Percentiles rank a stretch among this genome's conserved stretches.
Evolutionary conservation across 2,329 filamentous ascomycete species (phyloP).

Genomic region (Keithomyces neogunnii): DNA sequence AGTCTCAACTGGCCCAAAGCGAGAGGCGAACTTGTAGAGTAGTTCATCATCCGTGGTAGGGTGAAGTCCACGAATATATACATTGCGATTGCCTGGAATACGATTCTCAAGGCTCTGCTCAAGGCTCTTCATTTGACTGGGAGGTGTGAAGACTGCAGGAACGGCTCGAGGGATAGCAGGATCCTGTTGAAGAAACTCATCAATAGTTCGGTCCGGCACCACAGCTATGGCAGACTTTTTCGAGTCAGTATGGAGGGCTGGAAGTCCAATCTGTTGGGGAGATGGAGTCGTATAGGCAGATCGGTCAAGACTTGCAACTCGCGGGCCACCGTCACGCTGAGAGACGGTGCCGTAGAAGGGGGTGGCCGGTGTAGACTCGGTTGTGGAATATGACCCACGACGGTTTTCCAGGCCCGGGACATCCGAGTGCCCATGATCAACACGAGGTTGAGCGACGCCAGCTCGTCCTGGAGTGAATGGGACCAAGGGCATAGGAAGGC

Average conservation of each 20-base stretch:
- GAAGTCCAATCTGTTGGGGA: slow-evolving; percentile 47
- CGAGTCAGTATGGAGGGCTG: slow-evolving; percentile 29
- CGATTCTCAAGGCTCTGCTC: slow-evolving; percentile 93
- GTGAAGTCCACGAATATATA: slow-evolving; percentile 94
- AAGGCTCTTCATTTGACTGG: slow-evolving; percentile 78
- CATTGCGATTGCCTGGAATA: slow-evolving; percentile 85
- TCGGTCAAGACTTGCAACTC: slow-evolving; percentile 50
- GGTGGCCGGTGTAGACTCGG: slow-evolving; percentile 56
- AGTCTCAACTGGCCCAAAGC: slow-evolving; percentile 90
- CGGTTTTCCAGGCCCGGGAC: slow-evolving; percentile 57
- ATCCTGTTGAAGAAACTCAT: slow-evolving; percentile 62
- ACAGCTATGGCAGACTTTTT: slow-evolving; percentile 32
- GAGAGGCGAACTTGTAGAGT: slow-evolving; percentile 69
- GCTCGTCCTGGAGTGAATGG: slow-evolving; percentile 47
- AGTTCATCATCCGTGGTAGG: slow-evolving; percentile 93
- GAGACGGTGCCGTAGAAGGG: slow-evolving; percentile 53
- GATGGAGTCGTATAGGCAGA: slow-evolving; percentile 60
- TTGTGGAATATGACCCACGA: slow-evolving; percentile 60
- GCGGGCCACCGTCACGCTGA: slow-evolving; percentile 51
- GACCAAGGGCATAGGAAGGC: slow-evolving; percentile 29
- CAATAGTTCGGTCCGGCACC: slow-evolving; percentile 43
- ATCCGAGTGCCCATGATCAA: slow-evolving; percentile 40
- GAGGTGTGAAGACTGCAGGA: slow-evolving; percentile 78
- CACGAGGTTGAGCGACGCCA: slow-evolving; percentile 33
- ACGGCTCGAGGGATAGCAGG: slow-evolving; percentile 82